A percentile compares a stretch with the other conserved stretches of the same genome.
phyloP scores from a whole-genome alignment of 192 early-diverging fungal species.

The Phycomyces blakesleeanus region DNA sequence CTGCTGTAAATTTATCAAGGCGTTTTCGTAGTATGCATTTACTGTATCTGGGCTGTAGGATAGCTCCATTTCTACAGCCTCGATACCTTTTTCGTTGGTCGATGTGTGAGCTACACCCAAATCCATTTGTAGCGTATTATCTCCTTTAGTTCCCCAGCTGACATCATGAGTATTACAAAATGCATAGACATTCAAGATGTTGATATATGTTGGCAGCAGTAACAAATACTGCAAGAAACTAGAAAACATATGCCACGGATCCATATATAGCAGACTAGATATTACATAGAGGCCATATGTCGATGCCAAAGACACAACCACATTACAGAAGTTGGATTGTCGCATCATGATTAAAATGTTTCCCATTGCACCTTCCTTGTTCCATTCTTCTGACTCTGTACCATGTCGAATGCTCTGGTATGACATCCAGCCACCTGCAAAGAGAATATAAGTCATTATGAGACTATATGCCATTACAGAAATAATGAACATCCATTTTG shows the following conservation, averaged over 20 bases:
- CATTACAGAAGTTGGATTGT: slow-evolving; percentile 47
- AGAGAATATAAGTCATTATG: slow-evolving; percentile 55
- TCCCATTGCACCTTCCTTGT: background rate
- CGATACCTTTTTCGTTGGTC: slow-evolving; percentile 28
- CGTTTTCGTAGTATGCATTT: slow-evolving; percentile 45
- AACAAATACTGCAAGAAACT: slow-evolving; percentile 70
- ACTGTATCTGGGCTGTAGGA: slow-evolving; percentile 43
- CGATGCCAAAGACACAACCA: slow-evolving; percentile 57
- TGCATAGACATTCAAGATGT: slow-evolving; percentile 59
- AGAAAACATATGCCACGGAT: slow-evolving; percentile 80
- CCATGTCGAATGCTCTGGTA: slow-evolving; percentile 35
- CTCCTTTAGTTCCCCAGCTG: slow-evolving; percentile 86
- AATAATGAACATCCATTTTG: slow-evolving; percentile 51
- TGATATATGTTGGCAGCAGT: slow-evolving; percentile 75
- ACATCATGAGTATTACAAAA: slow-evolving; percentile 62
- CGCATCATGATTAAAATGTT: slow-evolving; percentile 8
- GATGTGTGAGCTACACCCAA: slow-evolving; percentile 47
- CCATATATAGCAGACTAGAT: slow-evolving; percentile 61
- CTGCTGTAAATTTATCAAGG: slow-evolving; percentile 21
- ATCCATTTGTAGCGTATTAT: slow-evolving; percentile 49
- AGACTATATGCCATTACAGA: slow-evolving; percentile 45
- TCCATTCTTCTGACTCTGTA: slow-evolving; percentile 15
- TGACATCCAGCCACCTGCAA: slow-evolving; percentile 48
- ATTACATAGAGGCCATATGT: slow-evolving; percentile 79
- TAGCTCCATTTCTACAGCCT: slow-evolving; percentile 45